phyloP scores from a whole-genome alignment of 768 basidiomycete genomes.

The Hericium rajendrae region DNA sequence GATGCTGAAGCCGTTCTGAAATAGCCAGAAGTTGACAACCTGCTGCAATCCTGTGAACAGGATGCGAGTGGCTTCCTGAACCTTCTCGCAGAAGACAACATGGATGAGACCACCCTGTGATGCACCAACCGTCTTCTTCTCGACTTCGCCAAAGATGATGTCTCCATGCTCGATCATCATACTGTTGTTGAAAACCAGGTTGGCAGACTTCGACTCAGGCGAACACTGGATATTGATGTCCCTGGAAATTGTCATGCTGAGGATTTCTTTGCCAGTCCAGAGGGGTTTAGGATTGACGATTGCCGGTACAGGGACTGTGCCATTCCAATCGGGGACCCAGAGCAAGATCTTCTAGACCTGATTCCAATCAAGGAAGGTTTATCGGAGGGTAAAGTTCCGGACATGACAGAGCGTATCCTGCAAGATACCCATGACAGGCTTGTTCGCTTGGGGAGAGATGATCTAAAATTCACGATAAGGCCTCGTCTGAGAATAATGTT shows the following conservation, averaged over 20 bases:
- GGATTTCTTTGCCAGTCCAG: conserved; percentile 97
- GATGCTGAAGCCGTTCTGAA: conserved; percentile 98
- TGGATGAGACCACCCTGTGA: conserved; percentile 92
- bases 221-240: conserved; percentile 89
- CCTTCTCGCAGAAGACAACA: conserved; percentile 95
- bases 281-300: conserved; percentile 95
- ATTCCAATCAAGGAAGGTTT: conserved; percentile 92
- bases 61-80: conserved; percentile 79
- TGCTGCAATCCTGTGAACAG: conserved; percentile 91
- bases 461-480: conserved; percentile 46
- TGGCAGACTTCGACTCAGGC: conserved; percentile 68
- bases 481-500: not conserved
- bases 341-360: conserved; percentile 95
- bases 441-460: conserved; percentile 98
- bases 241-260: conserved; percentile 85
- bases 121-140: conserved; percentile 98
- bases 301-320: conserved; percentile 81
- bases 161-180: conserved; percentile 97
- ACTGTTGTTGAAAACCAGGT: conserved; percentile 86
- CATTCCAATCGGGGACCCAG: conserved; percentile 98
- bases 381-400: conserved; percentile 92
- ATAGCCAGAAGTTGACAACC: conserved; percentile 97
- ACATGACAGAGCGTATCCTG: conserved; percentile 98
- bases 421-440: conserved; percentile 99
- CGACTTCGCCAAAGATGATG: conserved; percentile 87